Percentiles rank a stretch among this genome's conserved stretches.
These are phyloP conservation scores for Secale cereale DNA, from an alignment of 176 grass and related monocot species.

Conservation along the genomic window DNA sequence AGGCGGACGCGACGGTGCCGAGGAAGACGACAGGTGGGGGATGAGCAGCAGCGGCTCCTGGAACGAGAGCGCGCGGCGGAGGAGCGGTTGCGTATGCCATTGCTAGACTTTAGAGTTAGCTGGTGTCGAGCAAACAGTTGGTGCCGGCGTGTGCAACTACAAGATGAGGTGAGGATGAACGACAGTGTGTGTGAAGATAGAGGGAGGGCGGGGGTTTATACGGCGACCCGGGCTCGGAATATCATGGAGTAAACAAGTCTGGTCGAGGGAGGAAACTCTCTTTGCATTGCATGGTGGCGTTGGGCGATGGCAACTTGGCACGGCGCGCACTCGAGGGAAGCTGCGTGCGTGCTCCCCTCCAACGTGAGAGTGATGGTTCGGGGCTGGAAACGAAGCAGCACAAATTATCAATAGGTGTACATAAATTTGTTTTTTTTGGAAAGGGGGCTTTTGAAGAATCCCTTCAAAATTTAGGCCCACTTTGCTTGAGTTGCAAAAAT, in stretches of 20 bases:
- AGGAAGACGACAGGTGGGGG: constrained; percentile 32
- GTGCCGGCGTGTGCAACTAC: too few species aligned
- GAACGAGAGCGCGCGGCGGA: constrained; percentile 44
- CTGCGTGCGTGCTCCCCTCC: not conserved
- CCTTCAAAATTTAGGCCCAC: too few species aligned
- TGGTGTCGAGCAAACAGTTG: too few species aligned
- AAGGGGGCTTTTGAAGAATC: too few species aligned
- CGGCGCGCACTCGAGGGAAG: not conserved
- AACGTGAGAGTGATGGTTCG: not conserved
- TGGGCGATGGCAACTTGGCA: too few species aligned
- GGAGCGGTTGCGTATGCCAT: constrained; percentile 42
- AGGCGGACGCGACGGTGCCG: not conserved
- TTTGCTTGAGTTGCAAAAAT: too few species aligned
- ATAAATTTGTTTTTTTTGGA: too few species aligned
- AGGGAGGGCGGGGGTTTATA: not conserved
- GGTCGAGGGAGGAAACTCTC: constrained; percentile 13
- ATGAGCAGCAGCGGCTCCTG: constrained; percentile 41
- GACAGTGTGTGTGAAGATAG: not conserved
- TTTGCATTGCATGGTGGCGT: not conserved
- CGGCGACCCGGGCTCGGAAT: not conserved
- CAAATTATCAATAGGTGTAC: too few species aligned
- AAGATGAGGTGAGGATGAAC: not conserved
- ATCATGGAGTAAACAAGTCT: not conserved
- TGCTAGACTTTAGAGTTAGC: not conserved
- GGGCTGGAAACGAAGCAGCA: too few species aligned